Conservation (phyloP, 1,284 basidiomycete species). For the Fomitopsis schrenkii region DNA sequence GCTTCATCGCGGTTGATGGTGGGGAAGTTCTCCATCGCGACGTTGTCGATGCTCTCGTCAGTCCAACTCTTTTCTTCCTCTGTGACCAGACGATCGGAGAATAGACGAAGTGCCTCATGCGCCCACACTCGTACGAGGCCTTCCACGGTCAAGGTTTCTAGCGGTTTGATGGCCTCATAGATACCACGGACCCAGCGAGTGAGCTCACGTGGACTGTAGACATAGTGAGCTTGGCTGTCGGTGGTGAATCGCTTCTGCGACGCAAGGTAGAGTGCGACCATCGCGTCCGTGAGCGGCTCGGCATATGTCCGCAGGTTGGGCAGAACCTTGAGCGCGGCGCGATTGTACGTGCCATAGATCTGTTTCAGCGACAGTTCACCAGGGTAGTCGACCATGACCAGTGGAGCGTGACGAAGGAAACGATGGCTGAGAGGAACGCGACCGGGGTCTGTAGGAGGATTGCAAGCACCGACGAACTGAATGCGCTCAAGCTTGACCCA, state of each 20-base stretch:
- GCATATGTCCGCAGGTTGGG: slow-evolving; percentile 92
- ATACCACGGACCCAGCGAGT: slow-evolving; percentile 98
- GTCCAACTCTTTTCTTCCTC: slow-evolving; percentile 95
- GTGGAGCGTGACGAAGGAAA: slow-evolving; percentile 95
- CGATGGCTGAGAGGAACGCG: slow-evolving; percentile 97
- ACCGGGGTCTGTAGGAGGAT: slow-evolving; percentile 99
- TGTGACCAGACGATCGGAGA: slow-evolving; percentile 94
- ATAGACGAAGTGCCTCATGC: slow-evolving; percentile 95
- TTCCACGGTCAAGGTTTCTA: slow-evolving; percentile 89
- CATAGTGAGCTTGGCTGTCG: slow-evolving; percentile 96
- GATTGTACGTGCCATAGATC: slow-evolving; percentile 99
- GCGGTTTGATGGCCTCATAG: slow-evolving; percentile 92
- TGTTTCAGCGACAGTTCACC: slow-evolving; percentile 97
- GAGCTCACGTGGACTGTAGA: slow-evolving; percentile 98
- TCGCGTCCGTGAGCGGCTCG: slow-evolving; percentile 94
- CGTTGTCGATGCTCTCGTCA: slow-evolving; percentile 86
- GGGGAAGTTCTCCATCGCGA: slow-evolving; percentile 88
- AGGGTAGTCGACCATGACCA: slow-evolving; percentile 99
- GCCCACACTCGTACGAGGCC: slow-evolving; percentile 98
- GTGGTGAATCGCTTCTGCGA: slow-evolving; percentile 96
- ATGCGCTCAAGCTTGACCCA: slow-evolving; percentile 99
- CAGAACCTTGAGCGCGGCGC: slow-evolving; percentile 93
- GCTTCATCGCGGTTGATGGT: slow-evolving; percentile 85
- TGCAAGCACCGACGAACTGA: slow-evolving; percentile 99
- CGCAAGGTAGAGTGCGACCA: slow-evolving; percentile 94